Base-by-base conservation (phyloP, 179 eudicot genomes). In the Amaranthus tricolor region DNA sequence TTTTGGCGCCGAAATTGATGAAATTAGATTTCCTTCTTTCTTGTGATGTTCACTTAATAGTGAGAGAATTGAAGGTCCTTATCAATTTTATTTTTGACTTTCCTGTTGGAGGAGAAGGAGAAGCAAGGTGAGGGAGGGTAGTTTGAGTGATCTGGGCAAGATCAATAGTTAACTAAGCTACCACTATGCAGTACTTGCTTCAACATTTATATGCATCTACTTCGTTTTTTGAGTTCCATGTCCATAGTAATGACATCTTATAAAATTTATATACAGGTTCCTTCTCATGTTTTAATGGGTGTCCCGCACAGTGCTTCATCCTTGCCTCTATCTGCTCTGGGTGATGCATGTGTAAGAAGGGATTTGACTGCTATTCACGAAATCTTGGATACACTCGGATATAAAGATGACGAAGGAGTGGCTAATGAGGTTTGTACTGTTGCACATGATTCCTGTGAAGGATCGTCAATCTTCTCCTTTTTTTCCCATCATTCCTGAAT, bases 291-390 rank as follows among this genome's bases (percentile, higher is more conserved):
- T 58, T 80, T 89, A 74, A 81, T 89, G 93, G 90, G 89, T 45
- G 79, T 87, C 21, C 70, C 87, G 10, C 80, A 79, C 74, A 74
- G 83, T 74, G 76, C 84, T 31, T 74, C 87, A 13, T 72, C 85
- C 62, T 51, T 81, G 75, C 86, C 93, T 56, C 72, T 77, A 67
- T 72, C 88, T 47, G 74, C 86, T 17, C 74, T 85, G 72, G 93
- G 93, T 19, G 89, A 89, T 68, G 93, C 90, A 56, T 85, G 89
- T 76, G 73, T 63, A 63, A 89, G 87, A 85, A 83, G 77, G 82
- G 91, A 89, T 73, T 84, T 89, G 86, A 88, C 86, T 63, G 90
- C 90, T 71, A 85, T 89, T 53, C 91, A 88, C 74, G 89, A 84
- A 83, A 74, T 88, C 56, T 79, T 89, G 83, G 91, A 88, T 73